Base-by-base conservation (phyloP, 805 yeast genomes). In the Metahyphopichia silvanorum region DNA sequence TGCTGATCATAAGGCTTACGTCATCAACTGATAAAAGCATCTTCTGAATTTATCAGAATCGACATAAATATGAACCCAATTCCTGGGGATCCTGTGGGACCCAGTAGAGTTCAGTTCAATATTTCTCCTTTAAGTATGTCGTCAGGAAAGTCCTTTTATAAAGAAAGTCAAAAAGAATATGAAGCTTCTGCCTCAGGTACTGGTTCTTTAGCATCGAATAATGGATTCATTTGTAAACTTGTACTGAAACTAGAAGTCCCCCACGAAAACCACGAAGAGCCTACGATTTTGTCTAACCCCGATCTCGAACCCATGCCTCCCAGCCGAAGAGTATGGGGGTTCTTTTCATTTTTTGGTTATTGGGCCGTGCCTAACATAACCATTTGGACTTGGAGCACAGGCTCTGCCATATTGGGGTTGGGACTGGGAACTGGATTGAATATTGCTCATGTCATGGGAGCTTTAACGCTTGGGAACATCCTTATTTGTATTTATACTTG, bases 351-450 rank as follows among this genome's bases (percentile, higher is more conserved):
- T 42, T 45, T 66, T 24, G 61, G 61, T 4, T 62, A 58, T 37
- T 65, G 71, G 71, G 60, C 70, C 2, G 59, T 71, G 31, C 55
- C 66, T 32, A 62, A 69, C 33, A 58, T 67, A 15, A 66, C 57
- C 34, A 55, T 63, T 16, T 47, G 60, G 15, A 51, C 63, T 6
- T 62, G 60, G 49, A 46, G 71, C 7, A 63, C 69, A 32, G 74
- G 71, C 1, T 52, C 69, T 4, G 57, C 76, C 4, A 58, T 72
- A 7, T 41, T 71, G 6, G 39, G 60, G 6, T 51, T 65, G 8
- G 77, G 77, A 2, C 19, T 31, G 16, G 31, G 24, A 13, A 25
- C 25, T 14, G 32, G 77, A 2, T 22, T 38, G 15, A 34, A 25
- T 12, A 29, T 32, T 14, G 32, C 32, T n/a, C 34, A 38, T 15